These are phyloP conservation scores for Yamadazyma spencermartinsiae DNA, from an alignment of 1,139 yeast genomes.

Conservation along the genomic window DNA sequence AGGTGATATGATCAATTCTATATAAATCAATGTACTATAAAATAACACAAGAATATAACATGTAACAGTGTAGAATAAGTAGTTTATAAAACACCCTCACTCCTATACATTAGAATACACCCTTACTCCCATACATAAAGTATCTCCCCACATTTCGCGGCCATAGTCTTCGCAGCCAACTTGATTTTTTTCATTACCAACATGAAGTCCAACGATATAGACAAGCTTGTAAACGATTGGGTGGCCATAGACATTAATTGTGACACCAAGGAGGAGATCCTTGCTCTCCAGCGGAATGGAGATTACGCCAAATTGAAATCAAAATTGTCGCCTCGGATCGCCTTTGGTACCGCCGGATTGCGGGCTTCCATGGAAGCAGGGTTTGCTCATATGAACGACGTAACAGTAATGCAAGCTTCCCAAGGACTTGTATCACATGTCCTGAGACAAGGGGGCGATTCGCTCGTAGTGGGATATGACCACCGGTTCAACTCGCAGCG, in stretches of 20 bases:
- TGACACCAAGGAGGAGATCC: slow-evolving; percentile 56
- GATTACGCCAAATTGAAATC: slow-evolving; percentile 48
- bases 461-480: slow-evolving; percentile 86
- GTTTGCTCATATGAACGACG: slow-evolving; percentile 82
- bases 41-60: background rate
- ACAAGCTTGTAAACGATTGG: slow-evolving; percentile 50
- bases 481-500: slow-evolving; percentile 79
- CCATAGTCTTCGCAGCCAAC: slow-evolving; percentile 1
- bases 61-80: too few species aligned
- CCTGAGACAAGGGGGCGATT: slow-evolving; percentile 14
- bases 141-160: background rate
- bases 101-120: too few species aligned
- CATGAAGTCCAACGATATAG: slow-evolving; percentile 15
- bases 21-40: background rate
- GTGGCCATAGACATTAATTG: slow-evolving; percentile 50
- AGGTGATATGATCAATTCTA: background rate
- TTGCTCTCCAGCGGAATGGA: slow-evolving; percentile 37
- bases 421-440: slow-evolving; percentile 82
- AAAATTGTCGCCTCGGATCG: slow-evolving; percentile 57
- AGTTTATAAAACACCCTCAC: too few species aligned
- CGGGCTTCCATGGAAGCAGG: slow-evolving; percentile 90
- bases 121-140: background rate
- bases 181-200: background rate
- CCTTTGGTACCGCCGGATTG: slow-evolving; percentile 94
- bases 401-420: slow-evolving; percentile 87